Evolutionary conservation across 176 grass and related monocot genomes (phyloP), one percentile per base, ranked within the genome.

Genomic region (Triticum turgidum): DNA sequence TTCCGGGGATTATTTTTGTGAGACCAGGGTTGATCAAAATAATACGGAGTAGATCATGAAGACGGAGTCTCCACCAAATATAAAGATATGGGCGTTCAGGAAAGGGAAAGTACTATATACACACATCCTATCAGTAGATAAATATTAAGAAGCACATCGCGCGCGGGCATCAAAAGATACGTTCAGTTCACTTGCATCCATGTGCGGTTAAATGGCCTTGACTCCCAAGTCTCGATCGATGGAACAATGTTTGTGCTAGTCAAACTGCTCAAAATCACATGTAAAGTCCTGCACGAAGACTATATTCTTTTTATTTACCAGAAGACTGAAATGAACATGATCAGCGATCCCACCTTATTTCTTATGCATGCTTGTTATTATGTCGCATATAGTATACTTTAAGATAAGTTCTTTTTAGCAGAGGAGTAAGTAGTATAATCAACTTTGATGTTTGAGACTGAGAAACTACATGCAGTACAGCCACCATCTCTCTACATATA

Each of bases 191-290:
- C 73, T 75, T 76, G 73, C 44, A 76, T 76, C 22, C 73, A 76
- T 73, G 70, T 45, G 73, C 44, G 25, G 73, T 76, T 76, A 76
- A 76, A 76, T 76, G 73, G 24, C 14, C 13, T 76, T 76, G 73
- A 76, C 73, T 52, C 73, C 42, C 24, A 18, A 76, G 73, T 76
- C 73, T 76, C 44, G 44, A 76, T 76, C 44, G 4, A 76, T 76
- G 73, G 73, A 76, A 76, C 73, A 44, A 30, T 76, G 44, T 76
- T 76, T 76, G 14, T 9, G 44, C 73, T 76, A 76, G 73, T 76
- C 73, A 76, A 76, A 76, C 3, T 49, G 44, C 42, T 51, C 42
- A 76, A 75, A 76, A 51, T 47, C 4, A 30, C 27, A 27, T 27
- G 41, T 74, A 74, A 47, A 47, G 7, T 47, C 22, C 71, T 49